Conservation (phyloP, 176 grass and related monocot genomes). For the Aegilops umbellulata region DNA sequence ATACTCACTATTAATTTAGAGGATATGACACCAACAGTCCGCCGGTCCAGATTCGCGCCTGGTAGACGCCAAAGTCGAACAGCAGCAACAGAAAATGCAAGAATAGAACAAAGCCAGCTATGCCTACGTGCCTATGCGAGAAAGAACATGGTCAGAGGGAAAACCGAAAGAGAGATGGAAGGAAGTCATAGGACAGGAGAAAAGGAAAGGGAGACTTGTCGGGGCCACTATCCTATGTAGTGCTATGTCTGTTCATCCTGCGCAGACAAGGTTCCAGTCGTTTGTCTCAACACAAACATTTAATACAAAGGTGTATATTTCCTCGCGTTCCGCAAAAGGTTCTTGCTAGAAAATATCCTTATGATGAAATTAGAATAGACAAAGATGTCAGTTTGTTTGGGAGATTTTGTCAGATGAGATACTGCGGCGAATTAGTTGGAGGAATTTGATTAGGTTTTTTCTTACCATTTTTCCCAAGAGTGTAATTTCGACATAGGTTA, state of each 20-base stretch:
- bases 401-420: background rate
- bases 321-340: background rate
- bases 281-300: background rate
- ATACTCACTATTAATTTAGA: background rate
- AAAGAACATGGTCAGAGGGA: background rate
- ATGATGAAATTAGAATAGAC: background rate
- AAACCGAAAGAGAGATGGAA: background rate
- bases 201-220: background rate
- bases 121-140: background rate
- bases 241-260: background rate
- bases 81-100: background rate
- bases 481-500: background rate
- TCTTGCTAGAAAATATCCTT: background rate
- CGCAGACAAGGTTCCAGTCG: background rate
- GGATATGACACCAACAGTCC: background rate
- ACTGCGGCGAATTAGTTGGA: background rate
- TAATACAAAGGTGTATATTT: background rate
- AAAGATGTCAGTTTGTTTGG: background rate
- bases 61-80: background rate
- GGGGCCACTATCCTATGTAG: background rate
- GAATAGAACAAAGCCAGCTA: background rate
- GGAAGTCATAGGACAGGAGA: background rate
- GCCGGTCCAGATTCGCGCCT: background rate
- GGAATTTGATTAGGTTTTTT: background rate
- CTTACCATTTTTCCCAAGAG: background rate